Conservation (phyloP, 2,329 filamentous ascomycete genomes). For the Lachnellula subtilissima region DNA sequence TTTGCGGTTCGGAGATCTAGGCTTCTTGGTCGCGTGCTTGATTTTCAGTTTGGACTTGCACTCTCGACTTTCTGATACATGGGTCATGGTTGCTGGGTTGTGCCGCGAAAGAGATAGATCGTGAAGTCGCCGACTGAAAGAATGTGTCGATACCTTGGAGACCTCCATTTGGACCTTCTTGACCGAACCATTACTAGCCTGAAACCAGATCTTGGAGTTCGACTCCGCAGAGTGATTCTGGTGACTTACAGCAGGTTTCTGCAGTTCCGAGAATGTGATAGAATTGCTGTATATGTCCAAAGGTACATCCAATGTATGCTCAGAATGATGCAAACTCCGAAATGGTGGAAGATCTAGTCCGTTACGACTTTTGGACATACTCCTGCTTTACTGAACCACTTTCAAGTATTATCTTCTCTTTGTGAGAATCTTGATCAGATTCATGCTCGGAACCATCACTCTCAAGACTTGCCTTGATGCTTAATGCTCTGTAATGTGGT, state of each 20-base stretch:
- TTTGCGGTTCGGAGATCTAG: neutral
- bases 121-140: neutral
- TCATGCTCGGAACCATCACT: neutral
- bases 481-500: neutral
- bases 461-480: neutral
- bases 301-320: neutral
- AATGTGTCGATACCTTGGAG: no score
- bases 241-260: neutral
- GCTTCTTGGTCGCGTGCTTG: neutral
- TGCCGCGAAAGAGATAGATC: neutral
- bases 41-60: neutral
- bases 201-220: neutral
- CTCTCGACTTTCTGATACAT: neutral
- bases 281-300: neutral
- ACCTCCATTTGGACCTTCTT: neutral
- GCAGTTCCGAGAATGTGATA: neutral
- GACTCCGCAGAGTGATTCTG: neutral
- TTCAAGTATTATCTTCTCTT: neutral
- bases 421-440: neutral
- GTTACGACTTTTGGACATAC: no score
- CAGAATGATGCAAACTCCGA: neutral
- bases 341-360: neutral
- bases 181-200: neutral
- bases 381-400: no score
- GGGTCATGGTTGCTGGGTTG: neutral